Evolutionary conservation across 345 rosid species (phyloP), one percentile per base, ranked within the genome.

Genomic region (Dovyalis caffra): DNA sequence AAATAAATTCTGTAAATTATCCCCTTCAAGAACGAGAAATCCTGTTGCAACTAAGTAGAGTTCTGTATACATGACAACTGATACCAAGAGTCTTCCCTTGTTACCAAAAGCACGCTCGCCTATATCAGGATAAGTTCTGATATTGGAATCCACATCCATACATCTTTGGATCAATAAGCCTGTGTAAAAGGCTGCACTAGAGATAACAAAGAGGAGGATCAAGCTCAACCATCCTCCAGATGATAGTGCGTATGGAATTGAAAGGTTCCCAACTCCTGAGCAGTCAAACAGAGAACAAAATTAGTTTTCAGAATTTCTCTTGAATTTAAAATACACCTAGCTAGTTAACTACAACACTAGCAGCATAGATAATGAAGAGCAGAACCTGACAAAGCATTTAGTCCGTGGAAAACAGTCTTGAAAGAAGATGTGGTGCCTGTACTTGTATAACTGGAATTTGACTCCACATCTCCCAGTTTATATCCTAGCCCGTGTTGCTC

Each of bases 201-300:
- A 92, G 16, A 91, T 80, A 33, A 79, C 61, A 60, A 92, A 88
- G 38, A 94, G 87, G 15, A 91, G 77, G 21, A 77, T 53, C 75
- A 92, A 84, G 85, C 97, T 90, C 77, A 90, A 57, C 99, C 99
- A 94, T 75, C 99, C 99, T 78, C 99, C 99, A 0, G 97, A 83
- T 70, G 97, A 88, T 23, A 94, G 78, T 16, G 97, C 99, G 76
- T 89, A 90, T 23, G 97, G 92, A 45, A 86, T 87, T 11, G 98
- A 92, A 68, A 94, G 84, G 76, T 92, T 90, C 51, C 98, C 97
- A 35, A 92, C 92, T 77, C 97, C 99, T 94, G 87, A 33, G 73
- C 70, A 8, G 4, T 58, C 65, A 40, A 37, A 26, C 31, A 26
- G 9, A 18, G 8, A 20, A 40, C 33, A 10, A 23, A 21, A 6